Evolutionary conservation across 306 rosid genomes (phyloP).

Genomic region (Castanospermum australe): DNA sequence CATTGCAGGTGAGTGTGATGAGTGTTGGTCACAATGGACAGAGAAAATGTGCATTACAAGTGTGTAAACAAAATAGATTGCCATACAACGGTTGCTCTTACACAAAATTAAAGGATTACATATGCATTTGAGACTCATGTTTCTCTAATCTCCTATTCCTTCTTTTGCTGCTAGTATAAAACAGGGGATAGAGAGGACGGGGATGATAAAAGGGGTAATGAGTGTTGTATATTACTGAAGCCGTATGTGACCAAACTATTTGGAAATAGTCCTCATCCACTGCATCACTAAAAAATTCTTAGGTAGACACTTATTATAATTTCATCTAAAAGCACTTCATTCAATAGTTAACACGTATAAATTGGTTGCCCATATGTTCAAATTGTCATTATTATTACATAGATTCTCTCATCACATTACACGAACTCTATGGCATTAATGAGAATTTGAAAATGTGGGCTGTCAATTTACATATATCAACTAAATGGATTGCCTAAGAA

Average conservation of each 20-base stretch:
- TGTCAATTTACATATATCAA: no score
- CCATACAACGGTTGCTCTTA: background rate
- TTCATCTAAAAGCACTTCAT: no score
- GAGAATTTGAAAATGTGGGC: no score
- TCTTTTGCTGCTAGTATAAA: background rate
- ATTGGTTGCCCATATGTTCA: no score
- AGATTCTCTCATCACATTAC: no score
- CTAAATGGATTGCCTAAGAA: no score
- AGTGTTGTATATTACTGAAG: background rate
- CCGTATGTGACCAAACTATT: slow-evolving; percentile 1
- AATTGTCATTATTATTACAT: no score
- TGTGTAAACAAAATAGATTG: background rate
- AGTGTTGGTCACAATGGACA: background rate
- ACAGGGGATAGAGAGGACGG: no score
- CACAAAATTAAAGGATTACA: background rate
- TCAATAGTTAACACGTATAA: no score
- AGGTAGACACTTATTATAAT: no score
- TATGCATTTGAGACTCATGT: background rate
- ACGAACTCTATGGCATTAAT: no score
- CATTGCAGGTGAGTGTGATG: background rate
- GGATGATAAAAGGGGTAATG: background rate
- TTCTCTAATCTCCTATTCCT: background rate
- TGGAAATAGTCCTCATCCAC: background rate
- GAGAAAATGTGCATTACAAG: background rate
- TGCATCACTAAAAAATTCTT: no score